Evolutionary conservation across 345 rosid genomes (phyloP), one percentile per base, ranked within the genome.

Genomic region (Mallotus nudiflorus): DNA sequence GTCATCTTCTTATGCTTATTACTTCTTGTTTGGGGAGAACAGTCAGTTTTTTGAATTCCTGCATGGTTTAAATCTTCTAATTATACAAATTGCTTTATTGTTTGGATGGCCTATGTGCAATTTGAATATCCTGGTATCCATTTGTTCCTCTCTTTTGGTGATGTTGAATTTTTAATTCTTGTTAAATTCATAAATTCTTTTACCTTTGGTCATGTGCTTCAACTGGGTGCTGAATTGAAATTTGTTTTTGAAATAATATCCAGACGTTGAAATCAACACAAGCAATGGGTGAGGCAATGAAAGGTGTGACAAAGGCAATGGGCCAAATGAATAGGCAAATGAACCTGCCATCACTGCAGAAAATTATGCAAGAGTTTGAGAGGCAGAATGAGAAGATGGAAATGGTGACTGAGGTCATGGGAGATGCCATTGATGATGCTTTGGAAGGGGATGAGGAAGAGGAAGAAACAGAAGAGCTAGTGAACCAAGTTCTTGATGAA

Each of bases 251-350:
- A 42, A 48, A 28, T 16, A 0, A 49, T 27, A 12, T 51, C 7
- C 80, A 92, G 97, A 92, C 96, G 6, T 63, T 92, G 82, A 92
- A 92, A 79, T 90, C 96, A 19, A 92, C 97, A 8, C 96, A 90
- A 81, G 94, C 96, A 16, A 90, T 92, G 97, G 96, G 97, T 35
- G 97, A 90, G 83, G 97, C 96, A 5, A 92, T 92, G 97, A 88
- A 90, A 79, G 93, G 97, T n/a, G 93, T 88, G 72, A 92, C 96
- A 6, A 92, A 88, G 82, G 97, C 97, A 35, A 89, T 92, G 97
- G 96, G 93, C 18, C 96, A 90, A 69, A 92, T 92, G 96, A 92
- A 90, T 73, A 78, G 89, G 70, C 96, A 92, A 83, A 92, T 92
- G 97, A 92, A 92, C 78, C 82, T 92, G 60, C 97, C 97, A 1